These are phyloP conservation scores for Deinandra increscens DNA, from an alignment of 129 eudicot genomes.

Conservation along the genomic window DNA sequence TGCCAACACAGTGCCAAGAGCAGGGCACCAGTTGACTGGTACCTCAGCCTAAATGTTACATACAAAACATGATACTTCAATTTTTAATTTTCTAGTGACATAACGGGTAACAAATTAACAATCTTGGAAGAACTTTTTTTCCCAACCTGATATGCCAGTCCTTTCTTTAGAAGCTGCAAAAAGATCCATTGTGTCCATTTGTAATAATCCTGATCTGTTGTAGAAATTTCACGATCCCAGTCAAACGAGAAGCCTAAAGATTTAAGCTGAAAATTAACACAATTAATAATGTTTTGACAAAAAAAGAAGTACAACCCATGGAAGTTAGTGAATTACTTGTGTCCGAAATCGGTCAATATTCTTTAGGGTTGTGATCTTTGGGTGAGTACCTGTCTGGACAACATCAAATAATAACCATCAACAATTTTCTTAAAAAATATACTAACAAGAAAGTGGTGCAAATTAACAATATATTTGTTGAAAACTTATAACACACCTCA, in stretches of 20 bases:
- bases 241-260: constrained; percentile 94
- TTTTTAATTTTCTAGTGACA: constrained; percentile 1
- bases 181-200: constrained; percentile 99
- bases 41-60: constrained; percentile 72
- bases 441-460: neutral
- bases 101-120: neutral
- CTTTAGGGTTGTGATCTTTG: constrained; percentile 72
- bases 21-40: constrained; percentile 99
- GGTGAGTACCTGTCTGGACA: constrained; percentile 92
- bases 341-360: constrained; percentile 83
- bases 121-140: neutral
- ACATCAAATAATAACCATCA: constrained; percentile 14
- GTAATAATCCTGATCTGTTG: constrained; percentile 96
- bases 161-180: constrained; percentile 87
- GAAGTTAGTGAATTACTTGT: constrained; percentile 48
- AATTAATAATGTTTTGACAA: neutral
- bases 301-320: neutral
- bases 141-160: constrained; percentile 89
- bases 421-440: neutral
- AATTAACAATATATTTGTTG: neutral
- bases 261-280: constrained; percentile 60
- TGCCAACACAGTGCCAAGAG: constrained; percentile 97
- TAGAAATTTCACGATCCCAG: constrained; percentile 98
- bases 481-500: constrained; percentile 47
- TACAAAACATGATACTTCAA: constrained; percentile 11